Evolutionary conservation across 805 yeast species (phyloP).

Genomic region (Candida fluviatilis): DNA sequence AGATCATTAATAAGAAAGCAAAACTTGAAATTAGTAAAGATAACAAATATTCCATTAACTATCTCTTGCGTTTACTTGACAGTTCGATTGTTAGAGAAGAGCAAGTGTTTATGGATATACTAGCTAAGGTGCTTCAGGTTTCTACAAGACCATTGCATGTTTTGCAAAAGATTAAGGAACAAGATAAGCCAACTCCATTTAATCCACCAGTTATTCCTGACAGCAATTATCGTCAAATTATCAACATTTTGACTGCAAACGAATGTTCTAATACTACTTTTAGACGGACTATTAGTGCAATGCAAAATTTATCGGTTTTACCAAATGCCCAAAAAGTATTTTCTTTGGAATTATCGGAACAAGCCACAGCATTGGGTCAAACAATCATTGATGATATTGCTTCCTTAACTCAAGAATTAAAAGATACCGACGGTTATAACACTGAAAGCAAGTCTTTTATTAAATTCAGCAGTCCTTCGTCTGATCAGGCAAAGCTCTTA

Average conservation of each 20-base stretch:
- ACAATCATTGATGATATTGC: constrained; percentile 53
- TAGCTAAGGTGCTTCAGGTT: constrained; percentile 71
- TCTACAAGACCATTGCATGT: constrained; percentile 69
- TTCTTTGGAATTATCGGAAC: constrained; percentile 60
- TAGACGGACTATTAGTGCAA: constrained; percentile 75
- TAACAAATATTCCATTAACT: constrained; percentile 68
- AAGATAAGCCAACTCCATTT: constrained; percentile 18
- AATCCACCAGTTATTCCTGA: constrained; percentile 64
- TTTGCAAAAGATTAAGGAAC: constrained; percentile 41
- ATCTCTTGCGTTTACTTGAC: constrained; percentile 58
- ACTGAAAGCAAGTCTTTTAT: constrained; percentile 53
- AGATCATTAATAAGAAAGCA: constrained; percentile 27
- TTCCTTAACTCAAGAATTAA: constrained; percentile 43
- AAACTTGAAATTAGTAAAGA: constrained; percentile 32
- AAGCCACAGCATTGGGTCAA: constrained; percentile 58
- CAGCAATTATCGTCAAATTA: constrained; percentile 55
- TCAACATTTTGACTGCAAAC: constrained; percentile 67
- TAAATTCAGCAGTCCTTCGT: constrained; percentile 71
- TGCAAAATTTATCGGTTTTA: constrained; percentile 68
- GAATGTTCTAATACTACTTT: constrained; percentile 84
- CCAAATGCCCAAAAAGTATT: constrained; percentile 60
- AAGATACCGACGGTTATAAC: constrained; percentile 29
- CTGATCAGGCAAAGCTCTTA: constrained; percentile 86
- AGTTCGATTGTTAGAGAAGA: constrained; percentile 66
- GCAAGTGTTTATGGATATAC: constrained; percentile 67